Percentiles rank a stretch among this genome's conserved stretches.
These are phyloP conservation scores for Neofusicoccum sp. DNA, from an alignment of 2,329 filamentous ascomycete genomes.

Conservation along the genomic window DNA sequence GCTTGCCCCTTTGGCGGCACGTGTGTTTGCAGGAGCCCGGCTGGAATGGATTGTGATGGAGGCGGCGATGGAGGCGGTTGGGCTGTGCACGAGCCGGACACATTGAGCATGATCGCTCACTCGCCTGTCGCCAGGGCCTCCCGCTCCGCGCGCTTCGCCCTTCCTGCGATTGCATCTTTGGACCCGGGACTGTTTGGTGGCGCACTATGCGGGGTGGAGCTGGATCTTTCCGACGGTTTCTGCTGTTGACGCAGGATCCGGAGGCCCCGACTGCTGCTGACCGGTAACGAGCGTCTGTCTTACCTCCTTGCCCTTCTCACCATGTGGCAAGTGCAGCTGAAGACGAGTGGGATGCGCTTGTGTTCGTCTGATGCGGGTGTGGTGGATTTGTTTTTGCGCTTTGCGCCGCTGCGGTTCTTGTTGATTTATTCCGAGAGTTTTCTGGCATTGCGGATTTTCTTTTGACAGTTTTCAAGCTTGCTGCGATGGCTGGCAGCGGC, in stretches of 20 bases:
- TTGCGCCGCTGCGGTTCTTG: constrained; percentile 35
- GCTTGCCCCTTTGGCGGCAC: constrained; percentile 40
- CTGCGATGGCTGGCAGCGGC: constrained; percentile 10
- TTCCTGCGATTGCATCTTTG: constrained; percentile 37
- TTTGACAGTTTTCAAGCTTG: constrained; percentile 6
- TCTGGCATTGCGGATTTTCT: not conserved
- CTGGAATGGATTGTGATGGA: not conserved
- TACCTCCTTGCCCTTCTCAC: constrained; percentile 30
- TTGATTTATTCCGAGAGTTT: constrained; percentile 28
- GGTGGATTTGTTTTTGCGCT: constrained; percentile 38
- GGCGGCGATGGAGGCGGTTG: not conserved
- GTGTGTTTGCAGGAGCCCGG: constrained; percentile 31
- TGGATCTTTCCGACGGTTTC: constrained; percentile 16
- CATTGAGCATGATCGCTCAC: constrained; percentile 45
- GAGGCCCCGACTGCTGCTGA: constrained; percentile 34
- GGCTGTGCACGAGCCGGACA: constrained; percentile 38
- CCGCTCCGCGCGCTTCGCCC: constrained; percentile 28
- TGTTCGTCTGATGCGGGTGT: constrained; percentile 24
- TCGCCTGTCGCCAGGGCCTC: constrained; percentile 30
- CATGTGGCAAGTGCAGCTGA: constrained; percentile 20
- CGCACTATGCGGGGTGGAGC: constrained; percentile 24
- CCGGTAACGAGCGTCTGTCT: constrained; percentile 43
- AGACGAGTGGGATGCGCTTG: constrained; percentile 34
- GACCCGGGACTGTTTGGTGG: constrained; percentile 37
- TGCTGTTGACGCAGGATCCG: constrained; percentile 8